A percentile compares a stretch with the other conserved stretches of the same genome.
These are phyloP conservation scores for Mycena metata DNA, from an alignment of 768 basidiomycete species.

Conservation along the genomic window DNA sequence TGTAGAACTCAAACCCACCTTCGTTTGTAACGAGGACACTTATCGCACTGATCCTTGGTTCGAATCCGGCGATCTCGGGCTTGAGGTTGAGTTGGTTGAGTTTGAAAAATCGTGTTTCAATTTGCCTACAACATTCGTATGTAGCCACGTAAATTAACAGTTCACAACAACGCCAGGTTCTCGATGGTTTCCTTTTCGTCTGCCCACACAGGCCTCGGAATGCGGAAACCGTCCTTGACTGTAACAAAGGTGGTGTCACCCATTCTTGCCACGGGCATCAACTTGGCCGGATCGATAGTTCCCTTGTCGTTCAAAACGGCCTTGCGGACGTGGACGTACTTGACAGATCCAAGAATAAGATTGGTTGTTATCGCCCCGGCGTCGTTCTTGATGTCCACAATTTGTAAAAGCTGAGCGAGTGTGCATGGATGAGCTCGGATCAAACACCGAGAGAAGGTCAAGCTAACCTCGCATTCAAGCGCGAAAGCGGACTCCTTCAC, in stretches of 20 bases:
- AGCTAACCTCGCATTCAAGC: constrained; percentile 68
- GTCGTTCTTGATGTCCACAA: constrained; percentile 58
- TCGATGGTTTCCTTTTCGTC: constrained; percentile 66
- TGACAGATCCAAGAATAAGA: constrained; percentile 67
- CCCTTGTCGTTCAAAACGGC: constrained; percentile 61
- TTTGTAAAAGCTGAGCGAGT: constrained; percentile 55
- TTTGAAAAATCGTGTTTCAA: too few relatives aligned
- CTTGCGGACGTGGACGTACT: constrained; percentile 69
- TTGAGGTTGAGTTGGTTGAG: too few relatives aligned
- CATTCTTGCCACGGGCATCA: constrained; percentile 64
- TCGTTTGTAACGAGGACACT: too few relatives aligned
- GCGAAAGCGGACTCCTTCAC: constrained; percentile 76
- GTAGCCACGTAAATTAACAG: too few relatives aligned
- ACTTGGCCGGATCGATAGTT: constrained; percentile 61
- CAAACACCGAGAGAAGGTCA: neutral
- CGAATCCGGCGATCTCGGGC: too few relatives aligned
- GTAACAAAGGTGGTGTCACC: constrained; percentile 64
- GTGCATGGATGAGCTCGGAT: constrained; percentile 44
- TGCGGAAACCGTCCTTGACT: constrained; percentile 64
- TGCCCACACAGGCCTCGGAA: constrained; percentile 67
- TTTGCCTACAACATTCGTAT: too few relatives aligned
- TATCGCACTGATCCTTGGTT: too few relatives aligned
- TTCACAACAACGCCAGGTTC: constrained; percentile 47
- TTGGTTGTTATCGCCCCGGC: constrained; percentile 52
- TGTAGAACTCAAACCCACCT: too few relatives aligned